These are phyloP conservation scores for Eucalyptus polybractea DNA, from an alignment of 345 rosid species.

Conservation along the genomic window DNA sequence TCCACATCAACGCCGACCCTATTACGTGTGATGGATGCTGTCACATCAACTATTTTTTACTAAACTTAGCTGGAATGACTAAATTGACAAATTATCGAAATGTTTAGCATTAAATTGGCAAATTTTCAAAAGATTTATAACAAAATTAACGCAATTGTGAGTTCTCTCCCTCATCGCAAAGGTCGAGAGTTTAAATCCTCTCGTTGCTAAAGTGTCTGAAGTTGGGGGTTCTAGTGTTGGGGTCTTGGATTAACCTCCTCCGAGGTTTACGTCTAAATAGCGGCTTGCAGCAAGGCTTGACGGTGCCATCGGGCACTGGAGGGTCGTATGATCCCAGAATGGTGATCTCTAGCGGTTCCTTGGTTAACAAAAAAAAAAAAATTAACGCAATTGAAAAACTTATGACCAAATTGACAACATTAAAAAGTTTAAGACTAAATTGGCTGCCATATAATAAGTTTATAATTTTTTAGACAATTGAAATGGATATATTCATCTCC, in stretches of 20 bases:
- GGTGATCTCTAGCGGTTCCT: no score
- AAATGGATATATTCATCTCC: neutral
- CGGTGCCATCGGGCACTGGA: no score
- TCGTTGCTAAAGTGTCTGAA: no score
- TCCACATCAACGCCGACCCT: accelerated
- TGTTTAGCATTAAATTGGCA: neutral
- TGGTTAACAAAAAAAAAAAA: no score
- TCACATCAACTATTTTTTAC: neutral
- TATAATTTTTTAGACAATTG: neutral
- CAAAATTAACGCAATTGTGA: no score
- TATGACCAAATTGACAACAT: neutral
- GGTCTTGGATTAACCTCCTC: no score
- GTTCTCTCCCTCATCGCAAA: no score
- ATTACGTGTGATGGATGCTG: accelerated
- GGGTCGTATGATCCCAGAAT: no score
- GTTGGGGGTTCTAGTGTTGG: no score
- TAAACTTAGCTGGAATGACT: neutral
- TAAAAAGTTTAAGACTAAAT: neutral
- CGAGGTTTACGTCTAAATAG: no score
- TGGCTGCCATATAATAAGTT: neutral
- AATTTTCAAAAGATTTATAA: neutral
- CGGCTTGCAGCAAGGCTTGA: no score
- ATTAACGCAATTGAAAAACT: neutral
- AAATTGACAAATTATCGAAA: neutral
- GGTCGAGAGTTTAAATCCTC: no score